Conservation (phyloP, 176 grass and related monocot species). For the Aegilops sharonensis region DNA sequence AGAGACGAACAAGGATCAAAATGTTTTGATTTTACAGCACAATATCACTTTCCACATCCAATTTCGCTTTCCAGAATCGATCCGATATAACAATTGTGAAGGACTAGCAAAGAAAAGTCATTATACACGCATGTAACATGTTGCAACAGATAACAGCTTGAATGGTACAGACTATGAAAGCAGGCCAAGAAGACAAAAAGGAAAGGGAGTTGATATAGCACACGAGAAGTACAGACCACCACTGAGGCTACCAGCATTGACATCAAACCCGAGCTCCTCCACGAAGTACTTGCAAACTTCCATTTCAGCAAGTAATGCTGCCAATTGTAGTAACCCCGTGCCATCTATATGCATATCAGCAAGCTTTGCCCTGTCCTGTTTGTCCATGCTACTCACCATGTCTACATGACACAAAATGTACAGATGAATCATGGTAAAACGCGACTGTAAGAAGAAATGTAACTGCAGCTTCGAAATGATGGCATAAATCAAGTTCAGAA, state of each 20-base stretch:
- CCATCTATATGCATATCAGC: conserved; percentile 1
- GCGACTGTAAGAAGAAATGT: background rate
- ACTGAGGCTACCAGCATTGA: background rate
- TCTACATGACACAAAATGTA: background rate
- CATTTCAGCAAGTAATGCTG: background rate
- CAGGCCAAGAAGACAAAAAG: background rate
- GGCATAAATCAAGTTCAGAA: background rate
- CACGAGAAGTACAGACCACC: background rate
- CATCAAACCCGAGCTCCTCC: conserved; percentile 28
- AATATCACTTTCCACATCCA: background rate
- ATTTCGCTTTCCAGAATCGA: background rate
- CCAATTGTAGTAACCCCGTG: background rate
- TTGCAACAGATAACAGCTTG: background rate
- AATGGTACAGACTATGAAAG: no score
- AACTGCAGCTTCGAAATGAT: background rate
- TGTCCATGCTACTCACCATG: background rate
- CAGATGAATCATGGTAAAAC: background rate
- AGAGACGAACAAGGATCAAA: background rate
- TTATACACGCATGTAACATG: background rate
- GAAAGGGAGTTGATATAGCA: background rate
- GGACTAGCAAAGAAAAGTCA: background rate
- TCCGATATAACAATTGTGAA: background rate
- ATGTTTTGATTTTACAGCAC: background rate
- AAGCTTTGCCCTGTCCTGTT: background rate
- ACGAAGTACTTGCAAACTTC: conserved; percentile 29